These are phyloP conservation scores for Aspergillus luchuensis DNA, from an alignment of 2,329 filamentous ascomycete genomes.

Conservation along the genomic window DNA sequence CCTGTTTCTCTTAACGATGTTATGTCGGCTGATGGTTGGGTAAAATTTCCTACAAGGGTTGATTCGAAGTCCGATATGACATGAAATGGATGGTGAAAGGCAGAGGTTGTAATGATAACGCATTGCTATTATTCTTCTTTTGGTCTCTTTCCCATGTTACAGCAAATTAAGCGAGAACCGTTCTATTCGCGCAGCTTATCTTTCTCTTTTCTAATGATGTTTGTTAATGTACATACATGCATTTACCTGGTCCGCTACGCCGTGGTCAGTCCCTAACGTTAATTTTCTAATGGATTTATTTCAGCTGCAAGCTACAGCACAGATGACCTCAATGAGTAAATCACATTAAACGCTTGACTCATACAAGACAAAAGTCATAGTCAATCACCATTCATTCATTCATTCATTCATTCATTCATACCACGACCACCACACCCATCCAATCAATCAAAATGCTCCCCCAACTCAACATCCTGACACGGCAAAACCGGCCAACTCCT, in stretches of 20 bases:
- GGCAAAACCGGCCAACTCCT: too few relatives aligned
- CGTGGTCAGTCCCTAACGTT: not conserved
- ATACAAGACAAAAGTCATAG: too few relatives aligned
- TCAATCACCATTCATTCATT: too few relatives aligned
- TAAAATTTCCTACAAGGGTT: not conserved
- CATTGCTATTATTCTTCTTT: not conserved
- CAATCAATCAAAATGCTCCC: too few relatives aligned
- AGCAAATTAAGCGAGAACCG: slow-evolving; percentile 1
- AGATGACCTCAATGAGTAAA: too few relatives aligned
- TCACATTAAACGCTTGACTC: too few relatives aligned
- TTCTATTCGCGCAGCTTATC: not conserved
- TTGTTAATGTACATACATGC: not conserved
- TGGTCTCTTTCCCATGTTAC: not conserved
- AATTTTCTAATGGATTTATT: not conserved
- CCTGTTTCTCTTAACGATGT: not conserved
- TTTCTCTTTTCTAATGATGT: not conserved
- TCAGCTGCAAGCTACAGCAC: too few relatives aligned
- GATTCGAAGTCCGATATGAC: not conserved
- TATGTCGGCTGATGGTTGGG: not conserved
- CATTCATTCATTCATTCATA: too few relatives aligned
- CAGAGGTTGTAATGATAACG: not conserved
- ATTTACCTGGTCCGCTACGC: not conserved
- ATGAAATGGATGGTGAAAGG: not conserved
- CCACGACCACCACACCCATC: too few relatives aligned
- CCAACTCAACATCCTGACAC: too few relatives aligned